Conservation (phyloP, 352 stramenopile genomes). For the Lagenidium sp. region DNA sequence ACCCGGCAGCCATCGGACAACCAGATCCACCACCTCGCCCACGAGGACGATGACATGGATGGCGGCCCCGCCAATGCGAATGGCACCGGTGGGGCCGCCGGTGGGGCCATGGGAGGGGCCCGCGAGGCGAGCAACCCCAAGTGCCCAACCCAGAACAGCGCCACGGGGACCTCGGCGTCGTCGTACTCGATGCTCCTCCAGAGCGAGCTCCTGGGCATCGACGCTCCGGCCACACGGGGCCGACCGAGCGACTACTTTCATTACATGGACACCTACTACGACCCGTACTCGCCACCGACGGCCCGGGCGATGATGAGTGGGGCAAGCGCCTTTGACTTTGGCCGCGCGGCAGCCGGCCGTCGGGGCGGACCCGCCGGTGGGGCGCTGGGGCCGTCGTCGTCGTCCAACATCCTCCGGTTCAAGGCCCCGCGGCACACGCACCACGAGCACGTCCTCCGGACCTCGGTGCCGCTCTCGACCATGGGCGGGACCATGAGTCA, state of each 20-base stretch:
- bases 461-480: slow-evolving; percentile 31
- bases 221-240: slow-evolving; percentile 19
- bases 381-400: slow-evolving; percentile 12
- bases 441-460: slow-evolving; percentile 56
- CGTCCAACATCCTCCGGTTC: slow-evolving; percentile 63
- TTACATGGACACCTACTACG: slow-evolving; percentile 14
- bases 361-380: slow-evolving; percentile 5
- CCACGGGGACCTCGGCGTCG: slow-evolving; percentile 14
- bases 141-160: slow-evolving; percentile 5
- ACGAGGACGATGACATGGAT: slow-evolving; percentile 4
- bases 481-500: slow-evolving; percentile 27
- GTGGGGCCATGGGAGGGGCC: not conserved
- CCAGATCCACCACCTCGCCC: slow-evolving; percentile 9
- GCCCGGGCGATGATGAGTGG: slow-evolving; percentile 16
- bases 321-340: slow-evolving; percentile 12
- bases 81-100: slow-evolving; percentile 5
- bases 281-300: slow-evolving; percentile 13
- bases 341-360: too few species aligned
- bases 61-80: slow-evolving; percentile 15
- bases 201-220: slow-evolving; percentile 62
- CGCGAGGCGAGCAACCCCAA: not conserved
- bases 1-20: slow-evolving; percentile 5
- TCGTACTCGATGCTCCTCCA: slow-evolving; percentile 74
- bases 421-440: slow-evolving; percentile 51
- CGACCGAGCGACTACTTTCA: slow-evolving; percentile 12